Conservation (phyloP, 2,329 filamentous ascomycete genomes). For the Penicillium hordei region DNA sequence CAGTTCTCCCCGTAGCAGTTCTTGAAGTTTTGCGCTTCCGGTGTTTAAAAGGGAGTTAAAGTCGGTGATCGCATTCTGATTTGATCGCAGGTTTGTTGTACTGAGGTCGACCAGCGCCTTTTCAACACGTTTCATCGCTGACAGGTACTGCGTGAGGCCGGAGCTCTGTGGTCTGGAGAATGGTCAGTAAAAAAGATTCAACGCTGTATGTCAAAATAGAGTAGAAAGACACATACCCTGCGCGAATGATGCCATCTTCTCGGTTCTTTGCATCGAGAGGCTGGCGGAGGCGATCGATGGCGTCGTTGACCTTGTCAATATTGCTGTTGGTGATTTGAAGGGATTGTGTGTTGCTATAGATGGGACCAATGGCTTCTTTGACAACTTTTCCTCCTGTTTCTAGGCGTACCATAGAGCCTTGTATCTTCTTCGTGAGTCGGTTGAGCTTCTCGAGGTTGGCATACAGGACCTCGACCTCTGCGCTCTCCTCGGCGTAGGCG, state of each 20-base stretch:
- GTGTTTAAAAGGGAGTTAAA: conserved; percentile 73
- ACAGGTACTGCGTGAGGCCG: conserved; percentile 80
- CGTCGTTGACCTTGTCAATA: conserved; percentile 78
- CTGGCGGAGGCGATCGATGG: conserved; percentile 84
- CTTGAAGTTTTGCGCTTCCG: conserved; percentile 80
- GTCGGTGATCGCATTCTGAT: conserved; percentile 83
- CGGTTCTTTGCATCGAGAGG: conserved; percentile 90
- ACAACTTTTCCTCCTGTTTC: conserved; percentile 89
- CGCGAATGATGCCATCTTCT: conserved; percentile 87
- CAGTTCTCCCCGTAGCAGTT: conserved; percentile 76
- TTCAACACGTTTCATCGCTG: conserved; percentile 83
- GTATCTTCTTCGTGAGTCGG: conserved; percentile 91
- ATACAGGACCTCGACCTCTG: conserved; percentile 65
- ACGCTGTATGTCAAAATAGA: neutral
- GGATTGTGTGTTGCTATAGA: conserved; percentile 87
- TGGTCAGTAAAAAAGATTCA: neutral
- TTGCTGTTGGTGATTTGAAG: conserved; percentile 87
- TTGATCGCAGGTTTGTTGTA: conserved; percentile 85
- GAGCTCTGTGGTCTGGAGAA: conserved; percentile 67
- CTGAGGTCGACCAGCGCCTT: conserved; percentile 82
- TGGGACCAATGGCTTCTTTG: conserved; percentile 84
- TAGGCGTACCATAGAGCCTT: conserved; percentile 77
- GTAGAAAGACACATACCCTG: conserved; percentile 55
- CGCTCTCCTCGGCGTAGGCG: conserved; percentile 64
- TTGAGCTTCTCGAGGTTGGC: conserved; percentile 86